Evolutionary conservation across 805 yeast species (phyloP).

Genomic region (Candida caryicola): DNA sequence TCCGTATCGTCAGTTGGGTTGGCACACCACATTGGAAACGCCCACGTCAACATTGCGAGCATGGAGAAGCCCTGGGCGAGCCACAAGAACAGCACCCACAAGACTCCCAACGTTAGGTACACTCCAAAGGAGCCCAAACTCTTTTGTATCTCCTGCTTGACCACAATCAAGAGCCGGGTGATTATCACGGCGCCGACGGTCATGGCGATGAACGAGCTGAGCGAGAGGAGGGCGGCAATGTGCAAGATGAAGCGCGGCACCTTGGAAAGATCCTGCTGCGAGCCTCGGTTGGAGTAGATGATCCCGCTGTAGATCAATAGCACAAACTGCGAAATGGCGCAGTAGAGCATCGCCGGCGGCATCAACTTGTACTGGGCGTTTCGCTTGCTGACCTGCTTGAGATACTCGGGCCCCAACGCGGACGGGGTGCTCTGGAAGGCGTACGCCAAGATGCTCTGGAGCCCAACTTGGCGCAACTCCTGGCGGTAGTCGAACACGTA

Average conservation of each 20-base stretch:
- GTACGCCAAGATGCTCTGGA: slow-evolving; percentile 46
- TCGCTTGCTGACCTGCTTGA: slow-evolving; percentile 11
- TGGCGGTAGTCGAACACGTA: slow-evolving; percentile 46
- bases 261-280: slow-evolving; percentile 28
- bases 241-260: slow-evolving; percentile 35
- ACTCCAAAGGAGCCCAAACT: slow-evolving; percentile 49
- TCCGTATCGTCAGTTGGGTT: slow-evolving; percentile 38
- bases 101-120: slow-evolving; percentile 36
- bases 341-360: slow-evolving; percentile 26
- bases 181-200: slow-evolving; percentile 28
- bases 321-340: slow-evolving; percentile 26
- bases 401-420: slow-evolving; percentile 12
- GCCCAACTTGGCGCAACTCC: slow-evolving; percentile 38
- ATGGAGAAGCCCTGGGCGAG: slow-evolving; percentile 21
- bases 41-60: slow-evolving; percentile 33
- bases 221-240: slow-evolving; percentile 32
- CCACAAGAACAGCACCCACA: slow-evolving; percentile 45
- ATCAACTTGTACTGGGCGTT: slow-evolving; percentile 20
- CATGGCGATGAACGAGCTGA: slow-evolving; percentile 31
- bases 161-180: slow-evolving; percentile 21
- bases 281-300: slow-evolving; percentile 37
- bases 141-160: slow-evolving; percentile 23
- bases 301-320: slow-evolving; percentile 28
- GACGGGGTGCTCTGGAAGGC: slow-evolving; percentile 34
- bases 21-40: slow-evolving; percentile 49